A percentile compares a stretch with the other conserved stretches of the same genome.
These are phyloP conservation scores for Biscogniauxia marginata DNA, from an alignment of 2,329 filamentous ascomycete species.

Conservation along the genomic window DNA sequence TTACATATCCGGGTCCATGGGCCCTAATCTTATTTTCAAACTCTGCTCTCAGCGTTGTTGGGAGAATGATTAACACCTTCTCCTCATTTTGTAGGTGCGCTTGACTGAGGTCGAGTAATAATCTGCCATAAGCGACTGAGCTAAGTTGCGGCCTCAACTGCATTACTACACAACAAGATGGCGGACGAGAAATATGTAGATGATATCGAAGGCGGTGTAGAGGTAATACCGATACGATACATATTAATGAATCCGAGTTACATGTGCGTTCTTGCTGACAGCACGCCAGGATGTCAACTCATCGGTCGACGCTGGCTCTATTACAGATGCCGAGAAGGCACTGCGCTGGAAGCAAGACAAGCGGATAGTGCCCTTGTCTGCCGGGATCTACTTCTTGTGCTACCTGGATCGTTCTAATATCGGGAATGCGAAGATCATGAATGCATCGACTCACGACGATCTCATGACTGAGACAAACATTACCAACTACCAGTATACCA, in stretches of 20 bases:
- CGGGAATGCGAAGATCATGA: slow-evolving; percentile 40
- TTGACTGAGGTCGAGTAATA: too few relatives aligned
- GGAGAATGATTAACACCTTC: background rate
- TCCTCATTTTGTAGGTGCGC: too few relatives aligned
- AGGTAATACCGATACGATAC: background rate
- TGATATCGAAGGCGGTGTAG: slow-evolving; percentile 16
- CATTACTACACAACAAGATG: slow-evolving; percentile 1
- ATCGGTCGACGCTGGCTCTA: slow-evolving; percentile 10
- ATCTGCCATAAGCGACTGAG: background rate
- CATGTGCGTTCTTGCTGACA: background rate
- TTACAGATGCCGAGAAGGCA: slow-evolving; percentile 30
- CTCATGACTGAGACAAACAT: slow-evolving; percentile 33
- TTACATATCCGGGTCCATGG: background rate
- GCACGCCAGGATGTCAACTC: slow-evolving; percentile 13
- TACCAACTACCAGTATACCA: slow-evolving; percentile 30
- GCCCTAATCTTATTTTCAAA: background rate
- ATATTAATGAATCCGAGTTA: background rate
- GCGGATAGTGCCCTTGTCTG: slow-evolving; percentile 51
- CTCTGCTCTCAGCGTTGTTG: background rate
- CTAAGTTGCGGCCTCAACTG: background rate
- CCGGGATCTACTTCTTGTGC: slow-evolving; percentile 54
- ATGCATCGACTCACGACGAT: slow-evolving; percentile 34
- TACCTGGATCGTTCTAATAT: slow-evolving; percentile 57
- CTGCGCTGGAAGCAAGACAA: slow-evolving; percentile 46
- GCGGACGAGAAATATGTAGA: slow-evolving; percentile 4